Percentiles rank a stretch among this genome's conserved stretches.
Conservation (phyloP, 371 early-diverging fungal genomes). For the Mucor racemosus region DNA sequence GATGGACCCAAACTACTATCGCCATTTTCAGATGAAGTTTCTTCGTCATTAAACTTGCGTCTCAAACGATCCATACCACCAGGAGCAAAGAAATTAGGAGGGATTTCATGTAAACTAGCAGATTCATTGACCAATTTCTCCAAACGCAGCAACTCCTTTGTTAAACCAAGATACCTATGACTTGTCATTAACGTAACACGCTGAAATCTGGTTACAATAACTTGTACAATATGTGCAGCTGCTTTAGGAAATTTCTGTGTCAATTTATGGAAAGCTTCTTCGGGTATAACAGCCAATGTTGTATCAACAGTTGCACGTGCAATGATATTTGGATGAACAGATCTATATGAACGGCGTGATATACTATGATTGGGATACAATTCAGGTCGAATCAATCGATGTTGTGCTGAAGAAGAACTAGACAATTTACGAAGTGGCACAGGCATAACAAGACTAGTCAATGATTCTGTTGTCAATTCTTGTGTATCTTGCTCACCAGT, state of each 20-base stretch:
- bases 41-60: slow-evolving; percentile 56
- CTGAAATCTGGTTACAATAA: slow-evolving; percentile 94
- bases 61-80: slow-evolving; percentile 74
- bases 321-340: slow-evolving; percentile 76
- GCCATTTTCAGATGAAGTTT: slow-evolving; percentile 20
- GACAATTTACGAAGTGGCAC: slow-evolving; percentile 17
- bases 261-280: slow-evolving; percentile 88
- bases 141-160: slow-evolving; percentile 84
- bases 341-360: slow-evolving; percentile 29
- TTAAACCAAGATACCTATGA: slow-evolving; percentile 89
- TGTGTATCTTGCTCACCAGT: slow-evolving; percentile 11
- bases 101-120: slow-evolving; percentile 58
- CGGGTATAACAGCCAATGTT: slow-evolving; percentile 94
- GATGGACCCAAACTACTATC: slow-evolving; percentile 16
- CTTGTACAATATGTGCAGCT: slow-evolving; percentile 94
- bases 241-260: slow-evolving; percentile 92
- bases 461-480: neutral
- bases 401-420: neutral
- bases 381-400: slow-evolving; percentile 1
- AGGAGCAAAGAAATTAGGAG: slow-evolving; percentile 67
- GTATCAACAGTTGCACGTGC: slow-evolving; percentile 88
- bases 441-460: slow-evolving; percentile 13
- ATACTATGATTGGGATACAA: neutral
- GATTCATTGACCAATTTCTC: slow-evolving; percentile 80
- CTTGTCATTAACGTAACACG: slow-evolving; percentile 93